These are phyloP conservation scores for Logfia minima DNA, from an alignment of 129 eudicot species.

Conservation along the genomic window DNA sequence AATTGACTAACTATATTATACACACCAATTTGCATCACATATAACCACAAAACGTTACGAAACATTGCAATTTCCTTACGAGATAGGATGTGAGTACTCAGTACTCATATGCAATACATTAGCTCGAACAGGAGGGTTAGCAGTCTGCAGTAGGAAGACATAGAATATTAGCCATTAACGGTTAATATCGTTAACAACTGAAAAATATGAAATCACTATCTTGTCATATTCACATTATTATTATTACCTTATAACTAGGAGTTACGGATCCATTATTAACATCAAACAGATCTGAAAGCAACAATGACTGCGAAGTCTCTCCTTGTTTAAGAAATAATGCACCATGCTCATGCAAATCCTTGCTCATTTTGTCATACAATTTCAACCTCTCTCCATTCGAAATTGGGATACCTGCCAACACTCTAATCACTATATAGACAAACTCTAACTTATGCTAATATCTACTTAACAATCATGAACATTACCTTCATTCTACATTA, in stretches of 20 bases:
- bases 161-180: slow-evolving; percentile 8
- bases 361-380: slow-evolving; percentile 69
- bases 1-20: neutral
- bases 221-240: slow-evolving; percentile 18
- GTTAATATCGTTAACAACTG: slow-evolving; percentile 6
- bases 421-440: slow-evolving; percentile 18
- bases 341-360: slow-evolving; percentile 82
- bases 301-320: slow-evolving; percentile 81
- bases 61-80: slow-evolving; percentile 45
- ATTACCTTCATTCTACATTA: neutral
- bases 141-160: slow-evolving; percentile 54
- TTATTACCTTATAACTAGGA: slow-evolving; percentile 67
- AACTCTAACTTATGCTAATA: neutral
- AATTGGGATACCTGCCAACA: slow-evolving; percentile 36
- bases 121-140: slow-evolving; percentile 92
- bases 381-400: slow-evolving; percentile 57
- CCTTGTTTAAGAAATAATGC: slow-evolving; percentile 82
- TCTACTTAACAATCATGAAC: slow-evolving; percentile 8
- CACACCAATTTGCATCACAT: slow-evolving; percentile 1
- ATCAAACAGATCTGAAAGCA: slow-evolving; percentile 73
- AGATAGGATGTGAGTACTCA: slow-evolving; percentile 62
- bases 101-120: slow-evolving; percentile 72
- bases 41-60: neutral
- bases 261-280: slow-evolving; percentile 57
- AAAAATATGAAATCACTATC: neutral